Percentiles rank a stretch among this genome's conserved stretches.
These are phyloP conservation scores for Hortiboletus campestris DNA, from an alignment of 768 basidiomycete genomes.

Conservation along the genomic window DNA sequence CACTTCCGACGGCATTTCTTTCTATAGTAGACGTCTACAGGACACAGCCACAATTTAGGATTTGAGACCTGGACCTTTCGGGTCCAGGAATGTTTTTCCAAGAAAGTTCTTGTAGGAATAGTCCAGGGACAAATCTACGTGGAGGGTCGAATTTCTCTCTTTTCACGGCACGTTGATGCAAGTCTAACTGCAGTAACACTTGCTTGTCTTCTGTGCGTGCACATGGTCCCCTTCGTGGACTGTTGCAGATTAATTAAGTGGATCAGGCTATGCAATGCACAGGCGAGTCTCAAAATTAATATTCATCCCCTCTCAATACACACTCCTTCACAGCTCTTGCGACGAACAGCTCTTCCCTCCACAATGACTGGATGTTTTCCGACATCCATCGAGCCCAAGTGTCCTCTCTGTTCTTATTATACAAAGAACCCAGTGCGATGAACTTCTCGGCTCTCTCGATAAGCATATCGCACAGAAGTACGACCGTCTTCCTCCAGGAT, in stretches of 20 bases:
- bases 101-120: too few relatives aligned
- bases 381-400: slow-evolving; percentile 36
- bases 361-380: slow-evolving; percentile 48
- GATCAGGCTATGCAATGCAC: background rate
- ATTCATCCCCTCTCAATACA: slow-evolving; percentile 43
- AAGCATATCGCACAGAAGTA: slow-evolving; percentile 39
- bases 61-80: too few relatives aligned
- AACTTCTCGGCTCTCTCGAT: slow-evolving; percentile 32
- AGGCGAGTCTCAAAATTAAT: slow-evolving; percentile 40
- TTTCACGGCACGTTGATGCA: too few relatives aligned
- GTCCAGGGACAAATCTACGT: too few relatives aligned
- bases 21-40: too few relatives aligned
- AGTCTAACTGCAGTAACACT: too few relatives aligned
- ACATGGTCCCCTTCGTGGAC: background rate
- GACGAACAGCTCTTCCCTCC: slow-evolving; percentile 60
- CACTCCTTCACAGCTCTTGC: slow-evolving; percentile 47
- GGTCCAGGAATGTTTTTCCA: too few relatives aligned
- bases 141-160: too few relatives aligned
- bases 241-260: background rate
- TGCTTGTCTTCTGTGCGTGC: background rate
- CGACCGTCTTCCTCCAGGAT: slow-evolving; percentile 44
- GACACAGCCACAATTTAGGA: too few relatives aligned
- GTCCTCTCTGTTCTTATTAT: background rate
- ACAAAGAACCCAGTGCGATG: slow-evolving; percentile 1
- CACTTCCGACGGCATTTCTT: too few relatives aligned